phyloP scores from a whole-genome alignment of 345 rosid species.

The Bretschneidera sinensis region DNA sequence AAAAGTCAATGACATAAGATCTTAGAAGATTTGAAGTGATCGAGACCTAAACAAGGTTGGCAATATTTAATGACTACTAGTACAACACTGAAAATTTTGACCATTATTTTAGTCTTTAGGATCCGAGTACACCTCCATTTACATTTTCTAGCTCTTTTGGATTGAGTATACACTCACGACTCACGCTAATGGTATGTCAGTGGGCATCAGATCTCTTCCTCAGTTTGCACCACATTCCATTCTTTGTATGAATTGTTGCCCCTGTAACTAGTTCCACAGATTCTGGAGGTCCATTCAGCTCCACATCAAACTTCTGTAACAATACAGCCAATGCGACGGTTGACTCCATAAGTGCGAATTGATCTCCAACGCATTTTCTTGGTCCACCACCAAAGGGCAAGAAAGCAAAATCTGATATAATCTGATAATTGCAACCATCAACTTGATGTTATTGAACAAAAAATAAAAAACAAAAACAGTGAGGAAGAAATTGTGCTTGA shows the following conservation, averaged over 20 bases:
- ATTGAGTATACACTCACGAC: no score
- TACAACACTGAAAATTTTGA: no score
- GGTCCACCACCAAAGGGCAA: slow-evolving; percentile 95
- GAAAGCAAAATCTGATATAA: slow-evolving; percentile 78
- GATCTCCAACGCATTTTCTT: slow-evolving; percentile 92
- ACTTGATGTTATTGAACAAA: slow-evolving; percentile 10
- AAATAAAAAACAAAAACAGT: neutral
- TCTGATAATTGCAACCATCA: slow-evolving; percentile 35
- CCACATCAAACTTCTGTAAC: slow-evolving; percentile 72
- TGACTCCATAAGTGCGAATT: slow-evolving; percentile 91
- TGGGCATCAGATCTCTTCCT: slow-evolving; percentile 40
- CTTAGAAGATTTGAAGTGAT: no score
- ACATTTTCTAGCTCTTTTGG: no score
- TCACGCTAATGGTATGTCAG: no score
- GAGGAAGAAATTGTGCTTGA: neutral
- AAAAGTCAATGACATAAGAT: no score
- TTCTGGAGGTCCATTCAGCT: slow-evolving; percentile 63
- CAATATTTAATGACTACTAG: no score
- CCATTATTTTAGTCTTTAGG: no score
- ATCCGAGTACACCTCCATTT: no score
- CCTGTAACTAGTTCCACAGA: slow-evolving; percentile 81
- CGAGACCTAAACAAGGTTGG: no score
- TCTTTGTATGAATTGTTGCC: slow-evolving; percentile 83
- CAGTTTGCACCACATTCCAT: slow-evolving; percentile 83
- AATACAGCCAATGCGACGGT: slow-evolving; percentile 70